phyloP scores from a whole-genome alignment of 1,284 basidiomycete genomes.

The Golubevia pallescens region DNA sequence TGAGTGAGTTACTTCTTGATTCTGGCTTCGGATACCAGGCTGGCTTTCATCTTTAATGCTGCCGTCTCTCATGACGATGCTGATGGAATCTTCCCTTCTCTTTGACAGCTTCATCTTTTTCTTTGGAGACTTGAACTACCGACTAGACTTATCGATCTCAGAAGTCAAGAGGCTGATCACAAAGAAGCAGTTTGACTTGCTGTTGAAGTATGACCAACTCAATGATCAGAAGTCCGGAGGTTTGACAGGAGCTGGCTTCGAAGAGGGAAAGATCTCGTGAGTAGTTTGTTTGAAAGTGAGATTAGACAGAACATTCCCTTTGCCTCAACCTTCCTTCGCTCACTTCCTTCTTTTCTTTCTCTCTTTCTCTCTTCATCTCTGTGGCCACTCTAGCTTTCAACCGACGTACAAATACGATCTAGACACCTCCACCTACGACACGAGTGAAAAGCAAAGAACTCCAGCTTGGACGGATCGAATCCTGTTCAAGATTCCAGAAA shows the following conservation, averaged over 20 bases:
- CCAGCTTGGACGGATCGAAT: conserved; percentile 26
- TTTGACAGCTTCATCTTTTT: too few relatives aligned
- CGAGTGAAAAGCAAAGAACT: conserved; percentile 20
- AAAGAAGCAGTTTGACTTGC: conserved; percentile 1
- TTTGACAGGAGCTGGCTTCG: not conserved
- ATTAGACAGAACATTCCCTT: too few relatives aligned
- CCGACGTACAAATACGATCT: conserved; percentile 27
- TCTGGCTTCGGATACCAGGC: too few relatives aligned
- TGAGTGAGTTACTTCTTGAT: too few relatives aligned
- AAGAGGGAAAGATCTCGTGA: not conserved
- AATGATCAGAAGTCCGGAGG: not conserved
- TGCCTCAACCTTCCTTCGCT: too few relatives aligned
- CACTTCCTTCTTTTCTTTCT: too few relatives aligned
- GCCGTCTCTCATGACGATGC: too few relatives aligned
- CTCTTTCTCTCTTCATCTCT: too few relatives aligned
- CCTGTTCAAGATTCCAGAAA: conserved; percentile 4
- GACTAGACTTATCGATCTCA: not conserved
- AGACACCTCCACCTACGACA: conserved; percentile 18
- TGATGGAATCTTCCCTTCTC: too few relatives aligned
- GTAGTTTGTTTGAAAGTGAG: too few relatives aligned
- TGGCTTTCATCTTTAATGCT: too few relatives aligned
- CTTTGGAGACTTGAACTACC: conserved; percentile 3
- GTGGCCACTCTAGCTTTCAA: conserved; percentile 5
- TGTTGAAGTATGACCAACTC: conserved; percentile 2
- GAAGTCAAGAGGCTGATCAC: not conserved